phyloP scores from a whole-genome alignment of 768 basidiomycete species.

The Tulasnella sp. region DNA sequence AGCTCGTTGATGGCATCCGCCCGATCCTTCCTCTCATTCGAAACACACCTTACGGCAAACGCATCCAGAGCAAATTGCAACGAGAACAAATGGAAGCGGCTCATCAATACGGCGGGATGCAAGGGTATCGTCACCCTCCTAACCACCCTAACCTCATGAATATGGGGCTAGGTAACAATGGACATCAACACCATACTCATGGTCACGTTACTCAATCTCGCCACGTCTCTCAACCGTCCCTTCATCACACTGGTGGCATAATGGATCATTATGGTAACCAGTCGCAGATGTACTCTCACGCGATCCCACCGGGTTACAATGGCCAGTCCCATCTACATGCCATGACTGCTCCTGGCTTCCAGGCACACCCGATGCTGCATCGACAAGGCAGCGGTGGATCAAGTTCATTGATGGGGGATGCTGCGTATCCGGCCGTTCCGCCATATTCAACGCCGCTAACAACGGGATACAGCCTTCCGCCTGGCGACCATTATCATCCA shows the following conservation, averaged over 20 bases:
- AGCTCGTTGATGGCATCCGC: conserved; percentile 90
- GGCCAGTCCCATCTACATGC: conserved; percentile 1
- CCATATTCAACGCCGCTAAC: too few relatives aligned
- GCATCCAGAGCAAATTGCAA: conserved; percentile 97
- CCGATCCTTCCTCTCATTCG: conserved; percentile 97
- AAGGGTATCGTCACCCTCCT: neutral
- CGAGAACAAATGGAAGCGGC: conserved; percentile 68
- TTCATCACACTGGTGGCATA: conserved; percentile 10
- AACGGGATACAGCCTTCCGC: too few relatives aligned
- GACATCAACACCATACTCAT: neutral
- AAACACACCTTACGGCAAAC: conserved; percentile 98
- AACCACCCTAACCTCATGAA: neutral
- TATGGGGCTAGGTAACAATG: neutral
- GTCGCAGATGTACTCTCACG: conserved; percentile 10
- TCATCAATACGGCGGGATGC: neutral
- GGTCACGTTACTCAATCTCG: neutral
- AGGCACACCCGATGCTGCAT: neutral
- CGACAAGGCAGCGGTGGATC: neutral
- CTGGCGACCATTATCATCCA: too few relatives aligned
- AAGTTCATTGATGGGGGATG: conserved; percentile 3
- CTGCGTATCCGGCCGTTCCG: neutral
- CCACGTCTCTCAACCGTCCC: conserved; percentile 9
- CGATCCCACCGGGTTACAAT: neutral
- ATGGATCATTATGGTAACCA: conserved; percentile 12
- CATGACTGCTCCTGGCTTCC: neutral